Evolutionary conservation across 805 yeast species (phyloP).

Genomic region (Debaryomyces hansenii): DNA sequence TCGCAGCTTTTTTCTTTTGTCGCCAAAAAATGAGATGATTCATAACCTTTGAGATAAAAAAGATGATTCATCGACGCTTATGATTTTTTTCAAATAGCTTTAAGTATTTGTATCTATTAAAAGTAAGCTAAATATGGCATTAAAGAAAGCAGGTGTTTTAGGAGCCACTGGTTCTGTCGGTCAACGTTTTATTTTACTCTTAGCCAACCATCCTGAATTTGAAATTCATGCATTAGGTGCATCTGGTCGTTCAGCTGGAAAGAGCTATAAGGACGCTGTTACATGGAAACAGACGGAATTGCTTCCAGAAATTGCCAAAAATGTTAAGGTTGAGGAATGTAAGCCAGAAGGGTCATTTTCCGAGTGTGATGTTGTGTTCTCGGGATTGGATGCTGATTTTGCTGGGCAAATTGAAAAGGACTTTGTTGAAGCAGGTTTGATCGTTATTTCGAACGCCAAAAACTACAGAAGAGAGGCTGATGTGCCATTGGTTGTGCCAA

Average conservation of each 20-base stretch:
- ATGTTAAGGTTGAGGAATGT: slow-evolving; percentile 75
- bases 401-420: slow-evolving; percentile 92
- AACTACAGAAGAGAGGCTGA: slow-evolving; percentile 85
- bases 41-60: background rate
- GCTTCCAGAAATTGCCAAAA: slow-evolving; percentile 67
- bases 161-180: slow-evolving; percentile 99
- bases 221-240: slow-evolving; percentile 88
- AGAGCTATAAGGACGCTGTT: slow-evolving; percentile 78
- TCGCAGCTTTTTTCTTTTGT: background rate
- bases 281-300: slow-evolving; percentile 91
- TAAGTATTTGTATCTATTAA: background rate
- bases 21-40: background rate
- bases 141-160: slow-evolving; percentile 76
- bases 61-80: background rate
- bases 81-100: background rate
- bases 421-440: slow-evolving; percentile 77
- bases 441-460: slow-evolving; percentile 91
- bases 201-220: slow-evolving; percentile 87
- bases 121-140: slow-evolving; percentile 15
- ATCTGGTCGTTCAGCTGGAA: slow-evolving; percentile 91
- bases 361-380: slow-evolving; percentile 91
- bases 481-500: slow-evolving; percentile 94
- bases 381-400: slow-evolving; percentile 88
- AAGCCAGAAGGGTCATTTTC: slow-evolving; percentile 66
- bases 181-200: slow-evolving; percentile 85